Base-by-base conservation (phyloP, 176 grass and related monocot genomes). In the Chrysopogon serrulatus region DNA sequence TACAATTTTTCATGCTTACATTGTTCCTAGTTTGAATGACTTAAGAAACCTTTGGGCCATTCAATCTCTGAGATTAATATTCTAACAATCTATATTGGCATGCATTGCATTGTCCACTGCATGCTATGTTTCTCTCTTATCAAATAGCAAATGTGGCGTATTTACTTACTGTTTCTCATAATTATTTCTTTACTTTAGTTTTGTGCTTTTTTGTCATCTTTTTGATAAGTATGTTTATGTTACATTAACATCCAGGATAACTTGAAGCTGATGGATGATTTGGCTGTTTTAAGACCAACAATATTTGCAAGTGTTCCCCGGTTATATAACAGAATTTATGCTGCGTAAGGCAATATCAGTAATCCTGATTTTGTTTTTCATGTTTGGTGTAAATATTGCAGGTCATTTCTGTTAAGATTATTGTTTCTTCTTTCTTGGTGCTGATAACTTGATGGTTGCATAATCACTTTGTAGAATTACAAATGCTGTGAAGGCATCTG, bases 201-300 rank as follows among this genome's bases (percentile, higher is more conserved):
- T 4, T 27, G 31, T 31, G 28, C 23, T 31, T 3, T 32, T 80
- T 34, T 47, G 5, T 23, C 67, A 79, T 79, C 64, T 36, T 82
- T 56, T 68, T 74, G 14, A 74, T 82, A 21, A 85, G 37, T 49
- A 61, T 70, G 23, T 49, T 77, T 59, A 66, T 74, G n/a, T 63
- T 78, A 5, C 66, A 45, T 82, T 75, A 66, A 72, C 71, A 83
- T 81, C 23, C 90, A 98, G 96, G 96, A 99, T 89, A 99, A 92
- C 81, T 83, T 98, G 86, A 98, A 99, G 82, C 83, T 99, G 83
- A 99, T 99, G 89, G 96, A 99, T 62, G 96, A 99, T 89, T 81
- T 99, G 74, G 89, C 91, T 83, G 83, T 49, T 86, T 86, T 99
- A 81, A 94, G 96, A 71, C 96, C 96, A 71, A 99, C 96, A 24